Percentiles rank a stretch among this genome's conserved stretches.
Conservation (phyloP, 2,329 filamentous ascomycete species). For the Fusarium xylarioides region DNA sequence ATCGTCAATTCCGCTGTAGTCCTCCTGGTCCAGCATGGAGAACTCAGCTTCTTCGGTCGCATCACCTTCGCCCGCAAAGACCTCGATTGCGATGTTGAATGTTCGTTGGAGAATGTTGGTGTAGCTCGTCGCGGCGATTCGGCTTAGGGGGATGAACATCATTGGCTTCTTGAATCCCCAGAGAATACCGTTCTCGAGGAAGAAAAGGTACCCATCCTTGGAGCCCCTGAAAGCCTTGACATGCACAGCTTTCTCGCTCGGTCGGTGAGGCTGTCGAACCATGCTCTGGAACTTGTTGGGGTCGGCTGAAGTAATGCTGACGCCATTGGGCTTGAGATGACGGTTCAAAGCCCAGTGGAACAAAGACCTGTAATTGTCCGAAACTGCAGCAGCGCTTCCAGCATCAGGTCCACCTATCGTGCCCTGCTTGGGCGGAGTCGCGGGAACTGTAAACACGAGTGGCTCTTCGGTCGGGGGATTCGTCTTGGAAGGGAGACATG, state of each 20-base stretch:
- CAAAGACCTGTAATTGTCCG: constrained; percentile 66
- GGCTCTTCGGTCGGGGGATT: constrained; percentile 60
- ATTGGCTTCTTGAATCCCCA: constrained; percentile 78
- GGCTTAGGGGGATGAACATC: constrained; percentile 68
- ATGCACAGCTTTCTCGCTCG: constrained; percentile 70
- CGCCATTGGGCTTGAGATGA: constrained; percentile 59
- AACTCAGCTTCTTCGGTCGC: constrained; percentile 71
- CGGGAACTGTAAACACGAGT: constrained; percentile 70
- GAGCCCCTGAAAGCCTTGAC: constrained; percentile 73
- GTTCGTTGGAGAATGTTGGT: constrained; percentile 74
- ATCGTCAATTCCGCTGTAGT: constrained; percentile 71
- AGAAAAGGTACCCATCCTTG: constrained; percentile 75
- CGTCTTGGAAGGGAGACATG: constrained; percentile 61
- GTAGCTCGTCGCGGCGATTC: constrained; percentile 71
- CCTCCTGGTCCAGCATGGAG: constrained; percentile 74
- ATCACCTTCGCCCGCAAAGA: constrained; percentile 59
- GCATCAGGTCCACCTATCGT: constrained; percentile 62
- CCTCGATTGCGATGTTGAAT: constrained; percentile 73
- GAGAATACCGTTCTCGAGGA: constrained; percentile 71
- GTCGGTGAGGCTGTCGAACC: constrained; percentile 65
- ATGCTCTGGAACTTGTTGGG: constrained; percentile 66
- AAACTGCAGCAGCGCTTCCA: constrained; percentile 60
- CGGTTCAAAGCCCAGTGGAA: constrained; percentile 69
- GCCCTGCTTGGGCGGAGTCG: constrained; percentile 68
- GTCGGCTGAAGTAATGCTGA: constrained; percentile 62